Conservation (phyloP, 306 rosid genomes). For the Nissolia schottii region DNA sequence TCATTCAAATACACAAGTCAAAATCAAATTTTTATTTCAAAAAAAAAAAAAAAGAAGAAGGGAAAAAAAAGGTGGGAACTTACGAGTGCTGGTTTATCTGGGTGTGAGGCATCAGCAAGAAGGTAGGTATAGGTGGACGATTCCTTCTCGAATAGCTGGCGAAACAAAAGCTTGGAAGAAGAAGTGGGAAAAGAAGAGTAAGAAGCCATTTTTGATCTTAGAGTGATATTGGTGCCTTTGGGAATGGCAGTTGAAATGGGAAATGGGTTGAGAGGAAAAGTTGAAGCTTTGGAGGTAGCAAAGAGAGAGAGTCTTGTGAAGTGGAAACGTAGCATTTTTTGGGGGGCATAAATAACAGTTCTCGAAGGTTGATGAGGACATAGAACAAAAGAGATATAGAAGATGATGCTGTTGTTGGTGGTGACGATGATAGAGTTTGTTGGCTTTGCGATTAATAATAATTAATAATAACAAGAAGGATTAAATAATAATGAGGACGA, state of each 20-base stretch:
- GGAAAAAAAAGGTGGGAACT: neutral
- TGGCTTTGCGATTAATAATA: neutral
- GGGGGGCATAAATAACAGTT: neutral
- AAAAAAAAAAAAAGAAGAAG: neutral
- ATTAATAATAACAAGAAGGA: neutral
- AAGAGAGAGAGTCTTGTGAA: slow-evolving; percentile 22
- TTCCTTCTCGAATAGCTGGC: slow-evolving; percentile 94
- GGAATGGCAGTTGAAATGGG: slow-evolving; percentile 11
- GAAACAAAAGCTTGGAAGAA: slow-evolving; percentile 65
- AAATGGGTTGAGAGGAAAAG: neutral
- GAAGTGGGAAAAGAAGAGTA: slow-evolving; percentile 28
- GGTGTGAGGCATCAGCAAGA: slow-evolving; percentile 75
- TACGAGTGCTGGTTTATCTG: slow-evolving; percentile 77
- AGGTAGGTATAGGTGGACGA: slow-evolving; percentile 89
- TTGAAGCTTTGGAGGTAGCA: slow-evolving; percentile 21
- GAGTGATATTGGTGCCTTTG: neutral
- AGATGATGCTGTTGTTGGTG: neutral
- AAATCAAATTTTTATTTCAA: slow-evolving; percentile 8
- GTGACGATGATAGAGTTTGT: slow-evolving; percentile 2
- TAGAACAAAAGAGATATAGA: neutral
- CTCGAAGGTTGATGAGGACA: neutral
- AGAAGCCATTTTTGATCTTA: slow-evolving; percentile 47
- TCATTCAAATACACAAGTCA: neutral
- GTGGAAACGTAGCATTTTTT: slow-evolving; percentile 28
- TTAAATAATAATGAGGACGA: neutral